Conservation (phyloP, 2,329 filamentous ascomycete genomes). For the Monascus ruber region DNA sequence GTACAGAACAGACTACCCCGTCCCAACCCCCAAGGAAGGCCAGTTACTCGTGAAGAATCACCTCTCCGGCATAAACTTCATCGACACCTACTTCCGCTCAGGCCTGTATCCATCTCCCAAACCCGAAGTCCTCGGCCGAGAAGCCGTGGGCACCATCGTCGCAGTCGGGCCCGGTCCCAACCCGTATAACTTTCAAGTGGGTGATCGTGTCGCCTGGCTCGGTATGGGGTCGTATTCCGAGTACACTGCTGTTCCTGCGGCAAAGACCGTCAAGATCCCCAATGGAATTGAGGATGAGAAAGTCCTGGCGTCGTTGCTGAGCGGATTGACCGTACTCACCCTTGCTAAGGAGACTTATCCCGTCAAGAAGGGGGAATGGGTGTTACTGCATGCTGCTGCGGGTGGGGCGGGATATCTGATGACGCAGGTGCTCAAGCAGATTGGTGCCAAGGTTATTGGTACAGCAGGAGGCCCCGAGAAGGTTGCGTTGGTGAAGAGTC, state of each 20-base stretch:
- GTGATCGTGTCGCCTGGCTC: constrained; percentile 64
- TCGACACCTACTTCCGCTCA: constrained; percentile 83
- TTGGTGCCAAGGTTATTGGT: constrained; percentile 69
- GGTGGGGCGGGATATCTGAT: constrained; percentile 70
- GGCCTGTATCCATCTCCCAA: constrained; percentile 65
- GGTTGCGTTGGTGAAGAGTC: constrained; percentile 52
- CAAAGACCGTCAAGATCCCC: constrained; percentile 52
- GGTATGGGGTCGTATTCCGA: constrained; percentile 45
- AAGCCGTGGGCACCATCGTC: constrained; percentile 62
- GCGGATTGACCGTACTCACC: constrained; percentile 73
- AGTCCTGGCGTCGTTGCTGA: constrained; percentile 60
- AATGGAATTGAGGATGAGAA: constrained; percentile 47
- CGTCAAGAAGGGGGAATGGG: constrained; percentile 66
- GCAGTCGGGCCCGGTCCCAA: constrained; percentile 43
- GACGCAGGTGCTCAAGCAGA: constrained; percentile 58
- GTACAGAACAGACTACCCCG: constrained; percentile 57
- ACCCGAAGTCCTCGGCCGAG: constrained; percentile 68
- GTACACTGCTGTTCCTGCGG: constrained; percentile 44
- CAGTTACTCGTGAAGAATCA: constrained; percentile 73
- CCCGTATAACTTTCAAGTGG: constrained; percentile 47
- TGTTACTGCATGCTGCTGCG: constrained; percentile 74
- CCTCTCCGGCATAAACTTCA: constrained; percentile 73
- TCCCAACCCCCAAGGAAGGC: constrained; percentile 56
- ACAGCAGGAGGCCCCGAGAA: constrained; percentile 67
- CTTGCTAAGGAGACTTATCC: constrained; percentile 61